Conservation (phyloP, 2,329 filamentous ascomycete species). For the Fusarium tanahbumbuense region DNA sequence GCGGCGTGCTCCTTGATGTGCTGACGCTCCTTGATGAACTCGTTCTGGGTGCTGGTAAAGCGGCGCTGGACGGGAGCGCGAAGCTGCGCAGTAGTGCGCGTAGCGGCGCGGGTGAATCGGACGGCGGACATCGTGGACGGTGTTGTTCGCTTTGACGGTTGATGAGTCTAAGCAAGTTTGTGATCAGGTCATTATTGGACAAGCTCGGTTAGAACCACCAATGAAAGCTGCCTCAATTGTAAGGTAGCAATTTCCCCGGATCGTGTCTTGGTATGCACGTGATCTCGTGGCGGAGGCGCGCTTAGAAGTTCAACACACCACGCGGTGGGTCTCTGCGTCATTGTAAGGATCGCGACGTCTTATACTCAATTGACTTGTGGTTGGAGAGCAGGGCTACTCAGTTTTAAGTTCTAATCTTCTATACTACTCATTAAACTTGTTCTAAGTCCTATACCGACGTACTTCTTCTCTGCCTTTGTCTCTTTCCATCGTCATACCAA, state of each 20-base stretch:
- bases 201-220: constrained; percentile 52
- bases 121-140: constrained; percentile 70
- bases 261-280: constrained; percentile 41
- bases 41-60: constrained; percentile 83
- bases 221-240: constrained; percentile 49
- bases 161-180: constrained; percentile 44
- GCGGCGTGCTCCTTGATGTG: constrained; percentile 92
- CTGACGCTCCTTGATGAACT: constrained; percentile 91
- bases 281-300: constrained; percentile 46
- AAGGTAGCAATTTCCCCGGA: constrained; percentile 39
- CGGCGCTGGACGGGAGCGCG: constrained; percentile 74
- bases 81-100: constrained; percentile 71
- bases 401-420: background rate
- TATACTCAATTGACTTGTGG: background rate
- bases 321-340: constrained; percentile 32
- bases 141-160: constrained; percentile 45
- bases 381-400: background rate
- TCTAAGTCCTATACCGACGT: too few relatives aligned
- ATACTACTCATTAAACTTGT: fast-evolving
- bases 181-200: constrained; percentile 51
- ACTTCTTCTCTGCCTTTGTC: too few relatives aligned
- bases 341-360: constrained; percentile 23
- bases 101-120: constrained; percentile 70
- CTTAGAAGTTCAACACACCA: constrained; percentile 23
- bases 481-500: background rate